These are phyloP conservation scores for Solanum pinnatisectum DNA, from an alignment of 257 asterid genomes.

Conservation along the genomic window DNA sequence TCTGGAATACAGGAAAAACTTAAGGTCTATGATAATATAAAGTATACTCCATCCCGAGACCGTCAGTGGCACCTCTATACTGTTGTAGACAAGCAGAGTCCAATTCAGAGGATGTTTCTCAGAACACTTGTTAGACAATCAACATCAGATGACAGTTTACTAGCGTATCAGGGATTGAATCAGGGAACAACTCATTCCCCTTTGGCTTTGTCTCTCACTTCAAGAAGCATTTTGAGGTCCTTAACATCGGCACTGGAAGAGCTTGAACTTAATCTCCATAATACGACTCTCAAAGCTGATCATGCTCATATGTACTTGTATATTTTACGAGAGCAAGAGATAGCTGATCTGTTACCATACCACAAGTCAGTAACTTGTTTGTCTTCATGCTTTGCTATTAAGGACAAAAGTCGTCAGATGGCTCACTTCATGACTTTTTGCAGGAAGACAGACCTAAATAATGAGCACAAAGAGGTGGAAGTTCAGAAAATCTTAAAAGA, in stretches of 20 bases:
- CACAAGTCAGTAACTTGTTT: constrained; percentile 44
- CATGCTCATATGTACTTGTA: constrained; percentile 94
- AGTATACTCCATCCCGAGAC: constrained; percentile 93
- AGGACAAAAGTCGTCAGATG: neutral
- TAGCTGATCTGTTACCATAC: constrained; percentile 76
- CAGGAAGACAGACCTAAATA: constrained; percentile 49
- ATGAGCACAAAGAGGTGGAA: constrained; percentile 52
- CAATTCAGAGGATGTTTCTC: constrained; percentile 74
- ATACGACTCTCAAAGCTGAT: constrained; percentile 70
- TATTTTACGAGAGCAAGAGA: constrained; percentile 78
- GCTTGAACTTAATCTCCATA: constrained; percentile 91
- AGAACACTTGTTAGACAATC: constrained; percentile 97
- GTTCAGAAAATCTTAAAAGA: constrained; percentile 62
- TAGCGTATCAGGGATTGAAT: constrained; percentile 47
- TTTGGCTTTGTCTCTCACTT: constrained; percentile 70
- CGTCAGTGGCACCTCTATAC: constrained; percentile 99
- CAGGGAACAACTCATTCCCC: constrained; percentile 42
- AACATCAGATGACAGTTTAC: constrained; percentile 61
- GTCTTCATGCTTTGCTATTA: neutral
- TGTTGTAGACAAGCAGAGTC: constrained; percentile 62
- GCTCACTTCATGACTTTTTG: constrained; percentile 10
- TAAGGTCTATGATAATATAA: constrained; percentile 61
- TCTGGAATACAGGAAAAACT: constrained; percentile 69
- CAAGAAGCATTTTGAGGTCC: constrained; percentile 88
- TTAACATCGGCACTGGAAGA: constrained; percentile 91